phyloP scores from a whole-genome alignment of 1,139 yeast species.

The Candida tunisiensis region DNA sequence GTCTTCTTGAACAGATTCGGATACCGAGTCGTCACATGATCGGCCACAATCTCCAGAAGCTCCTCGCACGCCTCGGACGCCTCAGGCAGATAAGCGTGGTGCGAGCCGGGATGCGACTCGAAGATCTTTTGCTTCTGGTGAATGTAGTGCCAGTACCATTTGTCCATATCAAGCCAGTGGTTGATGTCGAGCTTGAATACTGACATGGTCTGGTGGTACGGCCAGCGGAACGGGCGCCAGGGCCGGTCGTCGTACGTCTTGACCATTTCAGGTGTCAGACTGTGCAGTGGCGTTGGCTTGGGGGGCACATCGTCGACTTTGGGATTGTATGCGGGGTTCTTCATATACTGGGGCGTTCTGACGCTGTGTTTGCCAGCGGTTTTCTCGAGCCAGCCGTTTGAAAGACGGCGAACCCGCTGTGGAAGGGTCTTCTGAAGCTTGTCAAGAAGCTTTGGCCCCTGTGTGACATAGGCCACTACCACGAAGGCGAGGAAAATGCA shows the following conservation, averaged over 20 bases:
- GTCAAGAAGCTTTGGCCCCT: no score
- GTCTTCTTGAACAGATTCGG: conserved; percentile 42
- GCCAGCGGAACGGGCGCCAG: conserved; percentile 73
- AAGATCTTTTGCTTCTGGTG: conserved; percentile 43
- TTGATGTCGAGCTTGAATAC: conserved; percentile 51
- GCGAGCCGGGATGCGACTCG: conserved; percentile 40
- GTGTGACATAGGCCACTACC: no score
- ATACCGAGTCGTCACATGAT: conserved; percentile 43
- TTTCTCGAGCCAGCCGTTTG: no score
- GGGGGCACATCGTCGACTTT: no score
- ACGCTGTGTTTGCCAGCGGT: no score
- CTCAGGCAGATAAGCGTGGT: conserved; percentile 54
- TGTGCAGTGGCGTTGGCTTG: conserved; percentile 37
- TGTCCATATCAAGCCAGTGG: conserved; percentile 73
- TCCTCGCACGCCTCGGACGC: conserved; percentile 47
- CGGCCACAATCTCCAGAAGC: conserved; percentile 42
- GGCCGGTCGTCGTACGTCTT: conserved; percentile 53
- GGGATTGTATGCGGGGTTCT: no score
- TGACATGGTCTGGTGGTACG: conserved; percentile 68
- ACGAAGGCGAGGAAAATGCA: no score
- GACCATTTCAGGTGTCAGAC: conserved; percentile 50
- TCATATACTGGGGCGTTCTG: no score
- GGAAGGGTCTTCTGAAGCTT: no score
- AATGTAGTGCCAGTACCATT: conserved; percentile 49
- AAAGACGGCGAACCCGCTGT: no score